Evolutionary conservation across 2,329 filamentous ascomycete species (phyloP).

Genomic region (Ceratocystis variospora): DNA sequence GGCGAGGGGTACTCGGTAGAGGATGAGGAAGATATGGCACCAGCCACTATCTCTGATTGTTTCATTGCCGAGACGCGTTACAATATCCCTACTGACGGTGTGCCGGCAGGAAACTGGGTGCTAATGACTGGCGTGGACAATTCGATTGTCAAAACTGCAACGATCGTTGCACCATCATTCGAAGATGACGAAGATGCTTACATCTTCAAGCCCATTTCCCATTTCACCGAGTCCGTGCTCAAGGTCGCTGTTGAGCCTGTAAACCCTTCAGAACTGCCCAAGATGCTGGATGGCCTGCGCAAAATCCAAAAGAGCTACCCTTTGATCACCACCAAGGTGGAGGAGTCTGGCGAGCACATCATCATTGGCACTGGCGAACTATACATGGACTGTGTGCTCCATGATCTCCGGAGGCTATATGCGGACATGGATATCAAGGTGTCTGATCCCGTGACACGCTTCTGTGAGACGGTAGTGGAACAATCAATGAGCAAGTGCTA

Average conservation of each 20-base stretch:
- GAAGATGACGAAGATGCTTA: slow-evolving; percentile 84
- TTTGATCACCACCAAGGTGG: slow-evolving; percentile 88
- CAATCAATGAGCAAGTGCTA: slow-evolving; percentile 97
- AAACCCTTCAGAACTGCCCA: slow-evolving; percentile 92
- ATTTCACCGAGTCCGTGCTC: slow-evolving; percentile 95
- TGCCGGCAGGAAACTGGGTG: slow-evolving; percentile 88
- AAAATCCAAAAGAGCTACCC: slow-evolving; percentile 98
- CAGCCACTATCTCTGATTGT: slow-evolving; percentile 69
- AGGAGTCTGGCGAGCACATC: slow-evolving; percentile 94
- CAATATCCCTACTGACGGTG: slow-evolving; percentile 78
- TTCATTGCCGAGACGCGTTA: slow-evolving; percentile 89
- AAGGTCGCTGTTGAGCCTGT: slow-evolving; percentile 97
- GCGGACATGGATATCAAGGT: slow-evolving; percentile 99
- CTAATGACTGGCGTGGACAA: slow-evolving; percentile 90
- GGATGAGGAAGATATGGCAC: slow-evolving; percentile 93
- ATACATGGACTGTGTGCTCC: slow-evolving; percentile 99
- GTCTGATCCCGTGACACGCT: slow-evolving; percentile 90
- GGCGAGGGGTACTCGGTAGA: slow-evolving; percentile 93
- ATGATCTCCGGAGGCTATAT: slow-evolving; percentile 84
- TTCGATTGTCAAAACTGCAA: slow-evolving; percentile 95
- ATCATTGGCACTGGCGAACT: slow-evolving; percentile 89
- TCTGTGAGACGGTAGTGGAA: slow-evolving; percentile 95
- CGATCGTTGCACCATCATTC: slow-evolving; percentile 65
- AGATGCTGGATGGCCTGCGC: slow-evolving; percentile 93
- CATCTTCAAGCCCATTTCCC: slow-evolving; percentile 83